Base-by-base conservation (phyloP, 164 flowering plant species). In the Magnolia officinalis region DNA sequence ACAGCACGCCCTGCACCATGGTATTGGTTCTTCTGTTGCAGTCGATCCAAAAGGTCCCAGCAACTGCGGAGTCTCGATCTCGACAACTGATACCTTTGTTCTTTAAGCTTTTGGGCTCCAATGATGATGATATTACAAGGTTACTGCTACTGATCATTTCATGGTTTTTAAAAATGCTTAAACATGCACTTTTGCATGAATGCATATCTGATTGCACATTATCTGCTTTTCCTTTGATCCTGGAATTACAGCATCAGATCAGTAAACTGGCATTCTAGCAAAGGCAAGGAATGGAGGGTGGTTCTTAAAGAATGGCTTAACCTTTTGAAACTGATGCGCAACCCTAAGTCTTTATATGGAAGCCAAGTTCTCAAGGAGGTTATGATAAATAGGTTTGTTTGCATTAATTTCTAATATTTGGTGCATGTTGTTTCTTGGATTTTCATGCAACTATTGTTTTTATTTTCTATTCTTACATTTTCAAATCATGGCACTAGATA, bases 241-340 rank as follows among this genome's bases (percentile, higher is more conserved):
- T 70, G 63, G 20, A 31, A 64, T 26, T 84, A 79, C 89, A 94
- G 93, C 78, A 88, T 90, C 79, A 90, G 81, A 49, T 80, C 80
- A 45, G 88, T 86, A 77, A 78, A 86, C 50, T 50, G 80, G 65
- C 74, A 77, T 77, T 80, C 78, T 72, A 88, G 88, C 78, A 86
- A 87, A 75, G 92, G 91, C 55, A 92, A 90, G 84, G 91, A 89
- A 65, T 94, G 98, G 99, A 92, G 86, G 67, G 79, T 67, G 50
- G 84, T 89, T 70, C 92, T 96, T 61, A 90, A 86, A 77, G 98
- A 94, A 80, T 96, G 99, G 99, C 77, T 96, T 31, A 86, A 83
- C 82, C 80, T 94, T 81, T 81, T 93, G 85, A 89, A 78, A 80
- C 31, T 86, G 86, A 89, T 88, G 90, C 85, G 86, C 75, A 91